Conservation (phyloP, 768 basidiomycete genomes). For the Rhizopogon rudus region DNA sequence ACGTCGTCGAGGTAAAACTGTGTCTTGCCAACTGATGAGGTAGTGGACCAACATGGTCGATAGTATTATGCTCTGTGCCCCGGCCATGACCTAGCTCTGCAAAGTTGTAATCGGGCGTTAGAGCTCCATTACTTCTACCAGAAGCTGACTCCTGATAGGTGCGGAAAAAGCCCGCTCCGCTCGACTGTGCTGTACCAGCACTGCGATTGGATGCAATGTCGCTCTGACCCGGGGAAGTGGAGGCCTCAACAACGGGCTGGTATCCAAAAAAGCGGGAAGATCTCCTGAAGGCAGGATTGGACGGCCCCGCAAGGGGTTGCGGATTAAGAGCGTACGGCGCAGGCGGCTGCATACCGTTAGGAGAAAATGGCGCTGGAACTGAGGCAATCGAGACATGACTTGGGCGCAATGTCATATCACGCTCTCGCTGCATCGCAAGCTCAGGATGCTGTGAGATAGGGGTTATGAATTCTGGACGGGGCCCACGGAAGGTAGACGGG, state of each 20-base stretch:
- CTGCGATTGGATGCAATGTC: conserved; percentile 57
- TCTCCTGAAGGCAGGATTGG: conserved; percentile 35
- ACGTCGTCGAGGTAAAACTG: conserved; percentile 15
- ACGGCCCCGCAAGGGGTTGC: conserved; percentile 28
- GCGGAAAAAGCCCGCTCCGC: conserved; percentile 57
- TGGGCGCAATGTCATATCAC: conserved; percentile 20
- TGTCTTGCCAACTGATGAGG: conserved; percentile 16
- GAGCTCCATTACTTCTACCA: conserved; percentile 44
- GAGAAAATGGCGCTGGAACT: neutral
- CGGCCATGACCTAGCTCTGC: conserved; percentile 77
- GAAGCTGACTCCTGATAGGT: conserved; percentile 46
- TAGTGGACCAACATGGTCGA: conserved; percentile 12
- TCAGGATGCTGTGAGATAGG: conserved; percentile 16
- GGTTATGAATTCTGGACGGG: conserved; percentile 8
- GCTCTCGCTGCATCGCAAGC: conserved; percentile 27
- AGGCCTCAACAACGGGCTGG: conserved; percentile 58
- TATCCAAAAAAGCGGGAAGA: conserved; percentile 37
- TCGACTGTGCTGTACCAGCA: conserved; percentile 46
- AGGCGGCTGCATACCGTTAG: neutral
- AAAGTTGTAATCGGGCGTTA: conserved; percentile 70
- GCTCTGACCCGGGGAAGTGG: conserved; percentile 54
- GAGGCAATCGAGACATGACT: conserved; percentile 10
- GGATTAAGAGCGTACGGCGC: conserved; percentile 22
- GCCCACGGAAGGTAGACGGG: conserved; percentile 2
- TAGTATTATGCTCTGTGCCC: conserved; percentile 31